Evolutionary conservation across 495 filamentous ascomycete species (phyloP).

Genomic region (Ramalina peruviana): DNA sequence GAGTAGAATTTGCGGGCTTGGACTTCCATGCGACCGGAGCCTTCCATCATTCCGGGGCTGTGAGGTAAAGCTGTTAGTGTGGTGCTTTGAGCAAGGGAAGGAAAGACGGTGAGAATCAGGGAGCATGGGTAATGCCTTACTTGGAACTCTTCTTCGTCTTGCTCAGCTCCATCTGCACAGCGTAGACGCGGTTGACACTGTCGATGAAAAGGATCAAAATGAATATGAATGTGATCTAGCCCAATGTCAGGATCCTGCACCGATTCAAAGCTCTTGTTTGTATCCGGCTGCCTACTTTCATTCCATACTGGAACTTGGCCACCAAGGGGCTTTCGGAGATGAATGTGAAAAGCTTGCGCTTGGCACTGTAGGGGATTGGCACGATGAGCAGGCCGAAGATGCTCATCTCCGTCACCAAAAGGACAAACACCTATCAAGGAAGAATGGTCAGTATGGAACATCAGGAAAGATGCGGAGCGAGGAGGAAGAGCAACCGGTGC

Average conservation of each 20-base stretch:
- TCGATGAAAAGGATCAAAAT: constrained; percentile 96
- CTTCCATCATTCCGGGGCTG: constrained; percentile 57
- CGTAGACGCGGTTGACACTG: constrained; percentile 96
- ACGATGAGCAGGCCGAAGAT: constrained; percentile 87
- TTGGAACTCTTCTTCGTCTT: constrained; percentile 34
- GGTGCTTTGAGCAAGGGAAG: background rate
- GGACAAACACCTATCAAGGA: constrained; percentile 64
- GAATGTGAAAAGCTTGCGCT: constrained; percentile 82
- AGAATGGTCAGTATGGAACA: constrained; percentile 4
- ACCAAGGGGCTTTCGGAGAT: constrained; percentile 77
- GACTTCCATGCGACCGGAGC: constrained; percentile 90
- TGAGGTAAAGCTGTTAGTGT: constrained; percentile 15
- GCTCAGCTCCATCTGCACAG: constrained; percentile 77
- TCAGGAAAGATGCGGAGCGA: background rate
- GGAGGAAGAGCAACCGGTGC: constrained; percentile 17
- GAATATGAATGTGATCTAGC: constrained; percentile 94
- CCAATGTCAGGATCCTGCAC: constrained; percentile 17
- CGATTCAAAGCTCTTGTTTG: background rate
- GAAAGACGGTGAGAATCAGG: constrained; percentile 1
- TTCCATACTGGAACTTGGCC: constrained; percentile 67
- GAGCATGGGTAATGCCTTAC: constrained; percentile 18
- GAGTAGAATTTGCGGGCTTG: constrained; percentile 99
- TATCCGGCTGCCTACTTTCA: constrained; percentile 42
- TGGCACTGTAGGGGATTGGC: constrained; percentile 74
- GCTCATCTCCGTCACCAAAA: constrained; percentile 85